phyloP scores from a whole-genome alignment of 331 rosid species.

The Rhamnella rubrinervis region DNA sequence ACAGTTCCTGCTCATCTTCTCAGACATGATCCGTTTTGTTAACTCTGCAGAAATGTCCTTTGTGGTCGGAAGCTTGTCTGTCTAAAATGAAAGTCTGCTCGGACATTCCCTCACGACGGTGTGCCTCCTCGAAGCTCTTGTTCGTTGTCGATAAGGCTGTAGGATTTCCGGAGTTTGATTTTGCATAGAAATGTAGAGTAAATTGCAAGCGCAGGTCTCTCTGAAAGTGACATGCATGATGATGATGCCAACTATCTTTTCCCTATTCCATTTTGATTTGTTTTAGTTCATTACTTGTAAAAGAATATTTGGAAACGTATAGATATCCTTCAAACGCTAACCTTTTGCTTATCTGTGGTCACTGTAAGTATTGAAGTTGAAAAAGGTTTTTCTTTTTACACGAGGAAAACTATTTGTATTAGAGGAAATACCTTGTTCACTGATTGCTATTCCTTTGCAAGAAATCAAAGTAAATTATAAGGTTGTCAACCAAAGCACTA shows the following conservation, averaged over 20 bases:
- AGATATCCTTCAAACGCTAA: conserved; percentile 1
- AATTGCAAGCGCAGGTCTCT: background rate
- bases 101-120: conserved; percentile 1
- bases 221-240: background rate
- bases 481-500: no score
- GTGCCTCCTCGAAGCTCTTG: conserved; percentile 10
- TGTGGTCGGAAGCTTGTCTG: conserved; percentile 64
- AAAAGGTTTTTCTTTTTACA: background rate
- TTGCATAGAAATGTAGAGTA: no score
- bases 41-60: conserved; percentile 65
- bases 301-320: conserved; percentile 9
- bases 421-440: no score
- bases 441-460: no score
- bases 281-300: background rate
- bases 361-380: conserved; percentile 27
- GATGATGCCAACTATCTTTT: background rate
- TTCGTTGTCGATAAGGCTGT: conserved; percentile 4
- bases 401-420: background rate
- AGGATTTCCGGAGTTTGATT: conserved; percentile 9
- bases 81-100: conserved; percentile 37
- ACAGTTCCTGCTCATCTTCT: background rate
- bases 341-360: conserved; percentile 11
- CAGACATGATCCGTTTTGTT: conserved; percentile 8
- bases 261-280: background rate
- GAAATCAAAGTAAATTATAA: no score